phyloP scores from a whole-genome alignment of 306 rosid species.

The Phaseolus lunatus region DNA sequence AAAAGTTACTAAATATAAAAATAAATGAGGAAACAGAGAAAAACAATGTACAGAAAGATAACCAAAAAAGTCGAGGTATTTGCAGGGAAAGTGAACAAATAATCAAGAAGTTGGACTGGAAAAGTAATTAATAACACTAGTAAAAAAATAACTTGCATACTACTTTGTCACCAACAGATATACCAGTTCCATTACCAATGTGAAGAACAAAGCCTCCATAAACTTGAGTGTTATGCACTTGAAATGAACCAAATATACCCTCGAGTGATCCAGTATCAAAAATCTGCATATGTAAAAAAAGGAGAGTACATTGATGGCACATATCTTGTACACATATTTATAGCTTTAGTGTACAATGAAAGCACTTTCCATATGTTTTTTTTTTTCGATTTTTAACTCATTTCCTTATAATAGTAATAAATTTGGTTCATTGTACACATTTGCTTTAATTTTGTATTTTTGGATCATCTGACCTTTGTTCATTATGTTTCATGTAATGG shows the following conservation, averaged over 20 bases:
- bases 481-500: too few species aligned
- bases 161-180: slow-evolving; percentile 81
- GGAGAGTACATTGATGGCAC: too few species aligned
- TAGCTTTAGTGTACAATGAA: too few species aligned
- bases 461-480: too few species aligned
- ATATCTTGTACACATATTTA: too few species aligned
- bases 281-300: slow-evolving; percentile 56
- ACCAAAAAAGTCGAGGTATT: slow-evolving; percentile 10
- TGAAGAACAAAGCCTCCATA: slow-evolving; percentile 90
- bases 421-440: too few species aligned
- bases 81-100: slow-evolving; percentile 3
- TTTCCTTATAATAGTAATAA: too few species aligned
- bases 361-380: too few species aligned
- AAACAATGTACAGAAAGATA: slow-evolving; percentile 16
- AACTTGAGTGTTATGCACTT: slow-evolving; percentile 84
- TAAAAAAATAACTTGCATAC: too few species aligned
- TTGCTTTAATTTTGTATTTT: too few species aligned
- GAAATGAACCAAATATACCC: slow-evolving; percentile 64
- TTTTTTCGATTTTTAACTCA: too few species aligned
- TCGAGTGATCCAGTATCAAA: slow-evolving; percentile 91
- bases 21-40: slow-evolving; percentile 5
- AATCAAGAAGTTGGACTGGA: neutral
- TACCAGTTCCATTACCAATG: slow-evolving; percentile 75
- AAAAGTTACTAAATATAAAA: slow-evolving; percentile 36
- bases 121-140: neutral